A percentile compares a stretch with the other conserved stretches of the same genome.
phyloP scores from a whole-genome alignment of 352 stramenopile species.

The Phytophthora boehmeriae region DNA sequence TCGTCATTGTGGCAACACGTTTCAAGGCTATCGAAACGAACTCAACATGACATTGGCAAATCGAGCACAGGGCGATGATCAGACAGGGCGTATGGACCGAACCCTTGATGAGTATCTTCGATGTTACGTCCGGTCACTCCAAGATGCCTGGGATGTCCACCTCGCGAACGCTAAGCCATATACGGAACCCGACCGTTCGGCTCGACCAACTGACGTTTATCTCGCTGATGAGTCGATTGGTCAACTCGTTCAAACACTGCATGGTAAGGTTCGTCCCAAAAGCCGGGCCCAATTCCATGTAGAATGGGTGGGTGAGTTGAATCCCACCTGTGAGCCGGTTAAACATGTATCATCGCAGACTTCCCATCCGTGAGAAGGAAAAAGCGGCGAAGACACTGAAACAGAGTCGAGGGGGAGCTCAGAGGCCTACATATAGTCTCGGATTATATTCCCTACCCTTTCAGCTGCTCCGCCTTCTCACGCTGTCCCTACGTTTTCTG shows the following conservation, averaged over 20 bases:
- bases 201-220: neutral
- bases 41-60: slow-evolving; percentile 5
- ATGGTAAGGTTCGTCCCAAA: neutral
- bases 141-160: slow-evolving; percentile 18
- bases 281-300: slow-evolving; percentile 12
- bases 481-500: neutral
- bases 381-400: slow-evolving; percentile 6
- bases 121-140: slow-evolving; percentile 10
- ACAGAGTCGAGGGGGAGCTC: neutral
- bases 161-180: slow-evolving; percentile 11
- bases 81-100: slow-evolving; percentile 14
- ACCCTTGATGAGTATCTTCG: slow-evolving; percentile 7
- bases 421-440: slow-evolving; percentile 14
- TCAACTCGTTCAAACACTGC: slow-evolving; percentile 8
- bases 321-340: neutral
- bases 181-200: slow-evolving; percentile 2
- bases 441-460: slow-evolving; percentile 5
- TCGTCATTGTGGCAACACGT: slow-evolving; percentile 10
- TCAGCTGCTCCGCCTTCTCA: neutral
- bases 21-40: slow-evolving; percentile 13
- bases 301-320: no score
- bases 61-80: slow-evolving; percentile 9
- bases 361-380: neutral
- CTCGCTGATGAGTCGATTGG: slow-evolving; percentile 8
- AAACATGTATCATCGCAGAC: slow-evolving; percentile 7